These are phyloP conservation scores for Dipodascopsis uninucleata DNA, from an alignment of 805 yeast genomes.

Conservation along the genomic window DNA sequence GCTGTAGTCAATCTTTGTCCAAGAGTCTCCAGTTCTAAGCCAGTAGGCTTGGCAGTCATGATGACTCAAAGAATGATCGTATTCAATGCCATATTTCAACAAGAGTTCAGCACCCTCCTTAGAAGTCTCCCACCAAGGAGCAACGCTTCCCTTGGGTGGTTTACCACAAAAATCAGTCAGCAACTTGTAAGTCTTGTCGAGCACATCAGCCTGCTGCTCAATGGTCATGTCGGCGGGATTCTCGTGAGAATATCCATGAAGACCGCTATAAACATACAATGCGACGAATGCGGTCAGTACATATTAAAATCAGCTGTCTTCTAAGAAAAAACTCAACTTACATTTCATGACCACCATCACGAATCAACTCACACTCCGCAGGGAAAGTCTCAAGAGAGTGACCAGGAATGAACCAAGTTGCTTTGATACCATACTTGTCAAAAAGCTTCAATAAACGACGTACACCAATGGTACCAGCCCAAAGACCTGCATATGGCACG, in stretches of 20 bases:
- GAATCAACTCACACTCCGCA: slow-evolving; percentile 38
- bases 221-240: slow-evolving; percentile 39
- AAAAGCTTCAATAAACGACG: slow-evolving; percentile 38
- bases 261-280: slow-evolving; percentile 28
- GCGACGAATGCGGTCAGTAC: too few species aligned
- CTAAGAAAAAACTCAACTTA: slow-evolving; percentile 2
- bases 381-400: slow-evolving; percentile 43
- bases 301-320: too few species aligned
- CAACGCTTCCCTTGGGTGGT: slow-evolving; percentile 40
- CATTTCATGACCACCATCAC: slow-evolving; percentile 40
- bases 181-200: slow-evolving; percentile 37
- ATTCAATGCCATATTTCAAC: slow-evolving; percentile 39
- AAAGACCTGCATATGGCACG: slow-evolving; percentile 28
- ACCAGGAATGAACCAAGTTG: slow-evolving; percentile 42
- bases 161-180: slow-evolving; percentile 39
- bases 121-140: slow-evolving; percentile 43
- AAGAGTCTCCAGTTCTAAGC: slow-evolving; percentile 40
- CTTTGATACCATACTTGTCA: slow-evolving; percentile 39
- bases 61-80: slow-evolving; percentile 40
- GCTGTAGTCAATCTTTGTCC: slow-evolving; percentile 40
- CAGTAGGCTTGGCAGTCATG: slow-evolving; percentile 41
- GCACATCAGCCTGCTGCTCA: slow-evolving; percentile 39
- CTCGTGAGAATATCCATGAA: slow-evolving; percentile 42
- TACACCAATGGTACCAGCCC: slow-evolving; percentile 41
- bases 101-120: slow-evolving; percentile 38